Conservation (phyloP, 2,329 filamentous ascomycete species). For the Neofusicoccum cordaticola region DNA sequence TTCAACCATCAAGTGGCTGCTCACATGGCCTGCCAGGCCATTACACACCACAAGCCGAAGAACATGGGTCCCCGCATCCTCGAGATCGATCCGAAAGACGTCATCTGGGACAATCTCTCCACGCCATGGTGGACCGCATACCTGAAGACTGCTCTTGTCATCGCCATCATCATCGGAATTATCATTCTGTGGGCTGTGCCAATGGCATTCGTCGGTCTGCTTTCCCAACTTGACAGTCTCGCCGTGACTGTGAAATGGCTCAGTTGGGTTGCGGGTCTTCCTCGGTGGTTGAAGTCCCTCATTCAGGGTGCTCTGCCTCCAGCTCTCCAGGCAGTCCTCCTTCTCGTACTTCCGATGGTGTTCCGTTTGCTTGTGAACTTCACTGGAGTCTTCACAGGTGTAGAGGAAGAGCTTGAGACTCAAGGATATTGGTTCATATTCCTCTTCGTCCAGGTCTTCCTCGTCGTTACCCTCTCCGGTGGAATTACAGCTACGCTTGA, state of each 20-base stretch:
- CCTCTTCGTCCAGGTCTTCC: conserved; percentile 89
- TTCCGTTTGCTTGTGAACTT: conserved; percentile 69
- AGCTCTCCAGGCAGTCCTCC: conserved; percentile 69
- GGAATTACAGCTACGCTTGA: conserved; percentile 66
- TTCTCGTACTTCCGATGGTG: conserved; percentile 77
- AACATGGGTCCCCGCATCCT: conserved; percentile 90
- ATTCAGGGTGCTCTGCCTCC: conserved; percentile 87
- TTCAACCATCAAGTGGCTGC: conserved; percentile 98
- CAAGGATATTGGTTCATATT: conserved; percentile 93
- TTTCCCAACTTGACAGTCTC: conserved; percentile 74
- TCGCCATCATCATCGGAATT: conserved; percentile 67
- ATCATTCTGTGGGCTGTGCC: conserved; percentile 87
- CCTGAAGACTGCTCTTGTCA: conserved; percentile 65
- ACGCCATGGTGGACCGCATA: conserved; percentile 93
- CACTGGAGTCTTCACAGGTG: conserved; percentile 80
- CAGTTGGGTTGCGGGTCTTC: conserved; percentile 62
- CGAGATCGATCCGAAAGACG: conserved; percentile 90
- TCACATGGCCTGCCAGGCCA: conserved; percentile 94
- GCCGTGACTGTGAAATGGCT: conserved; percentile 68
- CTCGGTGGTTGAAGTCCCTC: conserved; percentile 60
- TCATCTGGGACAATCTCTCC: conserved; percentile 97
- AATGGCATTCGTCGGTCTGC: conserved; percentile 78
- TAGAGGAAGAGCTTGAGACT: conserved; percentile 75
- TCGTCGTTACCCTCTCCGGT: conserved; percentile 83
- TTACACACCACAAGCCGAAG: conserved; percentile 85